Evolutionary conservation across 179 eudicot genomes (phyloP).

Genomic region (Drosera spatulata): DNA sequence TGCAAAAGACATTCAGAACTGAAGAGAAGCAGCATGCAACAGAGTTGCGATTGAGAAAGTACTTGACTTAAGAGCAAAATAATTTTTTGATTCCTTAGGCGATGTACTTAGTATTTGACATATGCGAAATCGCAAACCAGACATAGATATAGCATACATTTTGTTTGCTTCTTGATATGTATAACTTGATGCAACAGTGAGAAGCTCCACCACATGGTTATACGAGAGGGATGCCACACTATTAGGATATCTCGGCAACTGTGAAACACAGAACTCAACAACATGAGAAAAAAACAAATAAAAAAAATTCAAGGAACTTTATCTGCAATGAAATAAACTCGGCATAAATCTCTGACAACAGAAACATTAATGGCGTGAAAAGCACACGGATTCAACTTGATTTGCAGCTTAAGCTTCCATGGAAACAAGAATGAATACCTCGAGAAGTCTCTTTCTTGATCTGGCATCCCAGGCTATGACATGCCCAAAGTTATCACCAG

Average conservation of each 20-base stretch:
- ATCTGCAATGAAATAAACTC: no score
- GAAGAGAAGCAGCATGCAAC: no score
- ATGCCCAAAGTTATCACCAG: slow-evolving; percentile 76
- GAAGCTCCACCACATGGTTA: slow-evolving; percentile 50
- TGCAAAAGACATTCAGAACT: no score
- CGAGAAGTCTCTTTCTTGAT: slow-evolving; percentile 49
- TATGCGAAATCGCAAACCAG: no score
- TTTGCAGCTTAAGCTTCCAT: no score
- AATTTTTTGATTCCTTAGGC: no score
- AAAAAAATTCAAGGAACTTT: neutral
- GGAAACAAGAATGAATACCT: slow-evolving; percentile 29
- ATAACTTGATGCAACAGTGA: slow-evolving; percentile 76
- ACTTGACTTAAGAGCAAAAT: neutral
- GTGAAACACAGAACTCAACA: slow-evolving; percentile 9
- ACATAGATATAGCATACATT: slow-evolving; percentile 30
- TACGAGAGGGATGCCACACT: slow-evolving; percentile 73
- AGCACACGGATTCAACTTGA: no score
- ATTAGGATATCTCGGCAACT: slow-evolving; percentile 63
- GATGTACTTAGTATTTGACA: no score
- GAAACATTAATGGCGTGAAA: no score
- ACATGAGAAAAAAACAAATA: neutral
- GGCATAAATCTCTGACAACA: no score
- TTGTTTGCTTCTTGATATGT: slow-evolving; percentile 75
- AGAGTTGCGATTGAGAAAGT: no score
- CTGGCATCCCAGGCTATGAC: slow-evolving; percentile 71